Conservation (phyloP, 805 yeast genomes). For the Tetrapisispora iriomotensis region DNA sequence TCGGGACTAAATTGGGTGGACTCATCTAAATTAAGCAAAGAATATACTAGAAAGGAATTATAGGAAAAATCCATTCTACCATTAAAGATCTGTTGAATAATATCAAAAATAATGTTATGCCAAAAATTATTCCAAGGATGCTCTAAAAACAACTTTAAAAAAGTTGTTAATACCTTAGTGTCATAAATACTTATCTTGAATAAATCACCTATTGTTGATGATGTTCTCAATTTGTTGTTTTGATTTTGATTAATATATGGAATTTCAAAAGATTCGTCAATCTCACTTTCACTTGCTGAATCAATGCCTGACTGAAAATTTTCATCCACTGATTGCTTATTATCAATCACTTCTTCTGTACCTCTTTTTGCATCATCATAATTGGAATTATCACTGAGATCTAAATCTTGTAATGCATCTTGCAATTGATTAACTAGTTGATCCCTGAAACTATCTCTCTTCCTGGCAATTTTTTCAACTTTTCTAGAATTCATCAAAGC, state of each 20-base stretch:
- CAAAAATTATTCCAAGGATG: slow-evolving; percentile 96
- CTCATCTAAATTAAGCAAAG: slow-evolving; percentile 20
- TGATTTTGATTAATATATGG: slow-evolving; percentile 34
- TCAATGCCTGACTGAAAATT: slow-evolving; percentile 29
- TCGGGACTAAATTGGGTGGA: slow-evolving; percentile 11
- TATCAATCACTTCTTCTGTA: slow-evolving; percentile 14
- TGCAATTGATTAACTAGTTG: slow-evolving; percentile 34
- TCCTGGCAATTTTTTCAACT: slow-evolving; percentile 56
- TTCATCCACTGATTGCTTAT: too few relatives aligned
- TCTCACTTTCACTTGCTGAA: slow-evolving; percentile 29
- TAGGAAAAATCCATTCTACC: slow-evolving; percentile 81
- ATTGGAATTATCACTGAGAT: slow-evolving; percentile 8
- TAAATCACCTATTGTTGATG: slow-evolving; percentile 77
- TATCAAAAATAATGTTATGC: slow-evolving; percentile 95
- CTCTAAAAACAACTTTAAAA: slow-evolving; percentile 65
- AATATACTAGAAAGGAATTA: slow-evolving; percentile 57
- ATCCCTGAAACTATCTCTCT: slow-evolving; percentile 59
- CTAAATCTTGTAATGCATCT: slow-evolving; percentile 28
- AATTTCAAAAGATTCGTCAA: slow-evolving; percentile 29
- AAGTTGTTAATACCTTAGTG: slow-evolving; percentile 53
- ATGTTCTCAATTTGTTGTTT: slow-evolving; percentile 34
- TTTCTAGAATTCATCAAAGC: slow-evolving; percentile 69
- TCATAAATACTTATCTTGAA: slow-evolving; percentile 78
- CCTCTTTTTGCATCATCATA: slow-evolving; percentile 7
- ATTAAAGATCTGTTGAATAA: slow-evolving; percentile 87